Evolutionary conservation across 129 eudicot genomes (phyloP), one percentile per base, ranked within the genome.

Genomic region (Pseudognaphalium luteoalbum): DNA sequence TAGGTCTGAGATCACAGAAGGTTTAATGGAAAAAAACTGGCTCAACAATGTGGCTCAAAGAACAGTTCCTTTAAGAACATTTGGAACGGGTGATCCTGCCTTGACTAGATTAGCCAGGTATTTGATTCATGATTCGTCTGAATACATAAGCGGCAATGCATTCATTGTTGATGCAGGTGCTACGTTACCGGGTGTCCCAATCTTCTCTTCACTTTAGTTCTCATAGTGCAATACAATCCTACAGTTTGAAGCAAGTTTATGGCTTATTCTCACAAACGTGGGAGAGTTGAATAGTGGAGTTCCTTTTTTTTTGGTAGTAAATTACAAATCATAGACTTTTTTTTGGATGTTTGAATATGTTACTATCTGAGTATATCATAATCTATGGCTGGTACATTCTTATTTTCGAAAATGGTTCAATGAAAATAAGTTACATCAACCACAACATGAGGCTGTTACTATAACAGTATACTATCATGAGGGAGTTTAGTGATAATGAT

Each of bases 181-280:
- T 11, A 88, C 97, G 67, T 77, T 91, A 66, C 92, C 97, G 1
- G 97, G 97, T 42, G 80, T 85, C 56, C 97, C 97, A 0, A 87
- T 91, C 80, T 91, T 86, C 73, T 88, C 97, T 25, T 88, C 97
- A 59, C 88, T 91, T n/a, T 91, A 75, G 67, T 77, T 32, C 12
- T 14, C n/a, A 21, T 6, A 56, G 28, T 15, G 16, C 65, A 60
- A 37, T 60, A n/a, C 10, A 64, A 32, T 44, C 44, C 10, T 17
- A 56, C 62, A 56, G 4, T 56, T n/a, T 56, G 9, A 56, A 56
- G 10, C 25, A 6, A 56, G 62, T 56, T 56, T 56, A 54, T n/a
- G 60, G 3, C 60, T 16, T 54, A 54, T n/a, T 16, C 10, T 44
- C 52, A 11, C 52, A 44, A 12, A 44, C 12, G 22, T 54, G 60